Percentiles rank a stretch among this genome's conserved stretches.
phyloP scores from a whole-genome alignment of 1,284 basidiomycete genomes.

The Malassezia caprae region DNA sequence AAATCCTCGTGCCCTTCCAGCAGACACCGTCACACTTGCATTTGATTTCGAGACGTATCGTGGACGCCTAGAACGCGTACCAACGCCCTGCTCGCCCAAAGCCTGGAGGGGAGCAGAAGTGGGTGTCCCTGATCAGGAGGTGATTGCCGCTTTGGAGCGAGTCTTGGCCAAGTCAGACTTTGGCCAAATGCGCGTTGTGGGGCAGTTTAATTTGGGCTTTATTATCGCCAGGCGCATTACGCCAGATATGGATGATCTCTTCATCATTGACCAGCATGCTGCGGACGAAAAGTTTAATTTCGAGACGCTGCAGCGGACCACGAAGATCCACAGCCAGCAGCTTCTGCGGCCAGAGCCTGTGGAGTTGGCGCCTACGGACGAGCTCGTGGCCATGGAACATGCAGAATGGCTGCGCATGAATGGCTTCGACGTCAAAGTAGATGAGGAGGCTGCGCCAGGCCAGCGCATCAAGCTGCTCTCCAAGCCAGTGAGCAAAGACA shows the following conservation, averaged over 20 bases:
- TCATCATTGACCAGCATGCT: conserved; percentile 71
- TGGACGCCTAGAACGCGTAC: neutral
- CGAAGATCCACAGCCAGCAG: conserved; percentile 73
- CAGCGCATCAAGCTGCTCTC: conserved; percentile 63
- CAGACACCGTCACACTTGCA: neutral
- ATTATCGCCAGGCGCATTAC: conserved; percentile 64
- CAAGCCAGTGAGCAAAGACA: conserved; percentile 82
- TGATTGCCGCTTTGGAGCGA: conserved; percentile 67
- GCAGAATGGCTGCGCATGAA: conserved; percentile 68
- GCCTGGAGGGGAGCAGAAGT: neutral
- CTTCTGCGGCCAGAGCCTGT: conserved; percentile 68
- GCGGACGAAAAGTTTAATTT: conserved; percentile 96
- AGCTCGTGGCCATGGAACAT: conserved; percentile 77
- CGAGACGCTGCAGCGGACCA: conserved; percentile 78
- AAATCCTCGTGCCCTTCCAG: neutral
- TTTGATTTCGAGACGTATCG: neutral
- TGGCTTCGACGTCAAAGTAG: conserved; percentile 65
- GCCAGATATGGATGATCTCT: conserved; percentile 53
- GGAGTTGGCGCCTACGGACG: conserved; percentile 79
- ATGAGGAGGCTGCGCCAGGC: conserved; percentile 54
- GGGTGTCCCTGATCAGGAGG: conserved; percentile 22
- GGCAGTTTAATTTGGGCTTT: conserved; percentile 95
- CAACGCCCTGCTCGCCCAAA: neutral
- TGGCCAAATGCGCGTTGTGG: conserved; percentile 67
- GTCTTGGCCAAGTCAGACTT: conserved; percentile 86